Base-by-base conservation (phyloP, 1,139 yeast genomes). In the Trichomonascaceae sp. region DNA sequence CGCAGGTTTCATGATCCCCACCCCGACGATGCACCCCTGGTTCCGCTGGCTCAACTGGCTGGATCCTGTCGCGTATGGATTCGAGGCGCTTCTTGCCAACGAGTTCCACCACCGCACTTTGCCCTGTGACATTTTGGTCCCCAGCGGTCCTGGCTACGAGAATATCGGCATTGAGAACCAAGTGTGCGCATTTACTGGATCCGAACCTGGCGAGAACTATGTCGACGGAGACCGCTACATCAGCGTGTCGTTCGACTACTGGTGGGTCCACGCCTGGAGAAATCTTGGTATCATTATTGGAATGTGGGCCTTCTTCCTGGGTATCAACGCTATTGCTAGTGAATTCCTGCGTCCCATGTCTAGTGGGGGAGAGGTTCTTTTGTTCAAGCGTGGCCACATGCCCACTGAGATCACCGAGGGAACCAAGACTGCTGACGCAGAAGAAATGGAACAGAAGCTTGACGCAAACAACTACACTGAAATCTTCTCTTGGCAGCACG, bases 11-110 rank as follows among this genome's bases (percentile, higher is more conserved):
- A 71, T 71, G 45, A 62, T 73, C 41, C 76, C 77, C 25, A 56
- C 67, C 30, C 69, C 71, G 23, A 56, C 58, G 38, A 71, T 72
- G 76, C 72, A 69, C 49, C 76, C 71, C 25, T 72, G 78, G 78
- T 69, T 71, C 37, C 60, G 69, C 52, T 74, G 80, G 80, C 62
- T 74, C 37, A 67, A 65, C 41, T 74, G 65, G 50, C 50, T 73
- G 29, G 67, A 74, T 48, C 80, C 80, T 1, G 55, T 74, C 27
- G 67, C 66, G 16, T 74, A 70, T 44, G 71, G 65, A 5, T 74
- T 69, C 44, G 80, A 72, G 50, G 52, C 71, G 8, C 54, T 74
- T 41, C 63, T 74, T 64, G 59, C 65, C n/a, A 71, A 71, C 40
- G 79, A 74, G 47, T 72, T 73, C 53, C 68, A 65, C 41, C 65